These are phyloP conservation scores for Sanghuangporus weigelae DNA, from an alignment of 1,284 basidiomycete genomes.

Conservation along the genomic window DNA sequence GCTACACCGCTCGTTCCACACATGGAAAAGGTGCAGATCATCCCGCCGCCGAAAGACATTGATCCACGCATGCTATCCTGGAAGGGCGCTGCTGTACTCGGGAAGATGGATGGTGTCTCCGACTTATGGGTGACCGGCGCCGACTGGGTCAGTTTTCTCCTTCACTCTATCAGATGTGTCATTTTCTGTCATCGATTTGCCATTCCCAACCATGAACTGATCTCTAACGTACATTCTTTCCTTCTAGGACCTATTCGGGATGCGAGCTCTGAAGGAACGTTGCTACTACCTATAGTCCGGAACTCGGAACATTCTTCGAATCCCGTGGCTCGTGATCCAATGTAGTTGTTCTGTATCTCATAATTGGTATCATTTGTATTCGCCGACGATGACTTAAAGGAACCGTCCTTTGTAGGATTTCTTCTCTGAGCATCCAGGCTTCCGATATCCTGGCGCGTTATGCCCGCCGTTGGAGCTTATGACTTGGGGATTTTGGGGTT, in stretches of 20 bases:
- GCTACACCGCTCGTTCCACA: slow-evolving; percentile 75
- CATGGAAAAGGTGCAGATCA: slow-evolving; percentile 83
- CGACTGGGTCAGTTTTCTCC: slow-evolving; percentile 71
- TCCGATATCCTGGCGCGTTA: not conserved
- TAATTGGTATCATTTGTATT: not conserved
- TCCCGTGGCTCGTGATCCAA: not conserved
- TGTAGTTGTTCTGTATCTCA: not conserved
- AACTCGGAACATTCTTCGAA: not conserved
- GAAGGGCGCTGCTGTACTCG: slow-evolving; percentile 95
- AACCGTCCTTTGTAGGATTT: not conserved
- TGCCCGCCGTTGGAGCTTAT: not conserved
- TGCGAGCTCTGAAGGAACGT: slow-evolving; percentile 74
- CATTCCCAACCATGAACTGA: not conserved
- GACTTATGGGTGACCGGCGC: slow-evolving; percentile 86
- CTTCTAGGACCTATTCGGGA: slow-evolving; percentile 64
- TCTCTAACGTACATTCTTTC: not conserved
- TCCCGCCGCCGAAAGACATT: slow-evolving; percentile 89
- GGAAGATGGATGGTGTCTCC: slow-evolving; percentile 82
- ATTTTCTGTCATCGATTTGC: not conserved
- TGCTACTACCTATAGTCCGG: slow-evolving; percentile 57
- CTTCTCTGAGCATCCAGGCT: not conserved
- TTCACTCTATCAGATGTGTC: slow-evolving; percentile 7
- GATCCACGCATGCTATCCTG: slow-evolving; percentile 88
- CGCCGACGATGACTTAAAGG: not conserved
- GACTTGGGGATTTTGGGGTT: not conserved